Evolutionary conservation across 306 rosid species (phyloP).

Genomic region (Geum urbanum): DNA sequence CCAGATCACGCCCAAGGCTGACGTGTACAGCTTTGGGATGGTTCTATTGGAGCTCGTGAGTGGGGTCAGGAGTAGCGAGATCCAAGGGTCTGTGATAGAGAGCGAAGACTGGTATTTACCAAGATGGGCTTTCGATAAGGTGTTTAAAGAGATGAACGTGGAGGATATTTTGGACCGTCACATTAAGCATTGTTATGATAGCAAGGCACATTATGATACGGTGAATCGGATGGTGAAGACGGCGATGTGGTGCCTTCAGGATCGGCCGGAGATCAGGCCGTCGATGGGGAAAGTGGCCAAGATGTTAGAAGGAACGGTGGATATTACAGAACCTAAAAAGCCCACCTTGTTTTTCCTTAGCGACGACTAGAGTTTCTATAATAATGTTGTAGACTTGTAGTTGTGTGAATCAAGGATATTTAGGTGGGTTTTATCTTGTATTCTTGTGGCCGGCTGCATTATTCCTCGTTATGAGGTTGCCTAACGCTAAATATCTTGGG

Average conservation of each 20-base stretch:
- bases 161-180: constrained; percentile 72
- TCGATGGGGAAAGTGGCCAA: constrained; percentile 96
- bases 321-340: constrained; percentile 63
- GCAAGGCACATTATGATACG: constrained; percentile 49
- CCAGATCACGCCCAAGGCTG: constrained; percentile 76
- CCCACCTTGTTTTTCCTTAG: constrained; percentile 75
- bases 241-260: constrained; percentile 94
- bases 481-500: not conserved
- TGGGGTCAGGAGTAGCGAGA: constrained; percentile 56
- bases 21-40: constrained; percentile 89
- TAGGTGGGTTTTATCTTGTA: not conserved
- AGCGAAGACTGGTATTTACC: constrained; percentile 89
- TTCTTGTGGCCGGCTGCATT: not conserved
- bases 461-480: too few species aligned
- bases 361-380: constrained; percentile 30
- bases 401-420: too few species aligned
- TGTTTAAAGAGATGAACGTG: constrained; percentile 62
- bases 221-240: constrained; percentile 85
- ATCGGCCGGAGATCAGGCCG: constrained; percentile 74
- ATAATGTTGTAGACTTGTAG: not conserved
- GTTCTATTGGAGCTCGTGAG: constrained; percentile 75
- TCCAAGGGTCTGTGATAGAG: constrained; percentile 30
- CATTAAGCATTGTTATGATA: constrained; percentile 56
- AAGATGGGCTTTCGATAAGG: constrained; percentile 81
- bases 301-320: constrained; percentile 92